Conservation (phyloP, 805 yeast species). For the Metschnikowia cerradonensis region DNA sequence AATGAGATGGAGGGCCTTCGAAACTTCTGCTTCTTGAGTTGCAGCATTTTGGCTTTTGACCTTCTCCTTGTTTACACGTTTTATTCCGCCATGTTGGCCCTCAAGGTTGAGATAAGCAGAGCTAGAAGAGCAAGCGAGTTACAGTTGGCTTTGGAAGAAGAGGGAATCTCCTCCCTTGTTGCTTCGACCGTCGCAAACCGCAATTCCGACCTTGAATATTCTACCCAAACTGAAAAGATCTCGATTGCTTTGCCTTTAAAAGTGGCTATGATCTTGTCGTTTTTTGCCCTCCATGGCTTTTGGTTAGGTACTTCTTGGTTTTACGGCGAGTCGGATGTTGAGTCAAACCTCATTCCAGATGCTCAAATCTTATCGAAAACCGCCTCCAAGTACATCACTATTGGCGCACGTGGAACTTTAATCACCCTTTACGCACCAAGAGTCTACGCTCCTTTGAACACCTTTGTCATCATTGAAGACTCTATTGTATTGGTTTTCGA, state of each 20-base stretch:
- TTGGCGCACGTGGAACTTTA: conserved; percentile 48
- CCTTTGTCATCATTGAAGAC: conserved; percentile 60
- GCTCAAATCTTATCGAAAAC: conserved; percentile 32
- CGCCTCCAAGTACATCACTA: conserved; percentile 40
- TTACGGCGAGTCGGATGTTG: conserved; percentile 24
- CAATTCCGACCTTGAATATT: conserved; percentile 26
- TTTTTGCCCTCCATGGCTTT: conserved; percentile 60
- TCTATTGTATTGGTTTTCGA: conserved; percentile 47
- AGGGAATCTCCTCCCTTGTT: conserved; percentile 72
- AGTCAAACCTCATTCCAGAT: conserved; percentile 14
- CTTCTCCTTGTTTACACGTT: conserved; percentile 72
- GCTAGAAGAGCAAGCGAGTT: conserved; percentile 79
- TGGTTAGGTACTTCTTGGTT: conserved; percentile 72
- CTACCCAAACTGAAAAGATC: conserved; percentile 23
- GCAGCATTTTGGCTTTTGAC: conserved; percentile 69
- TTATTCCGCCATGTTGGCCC: conserved; percentile 75
- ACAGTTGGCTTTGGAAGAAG: conserved; percentile 83
- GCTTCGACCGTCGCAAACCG: conserved; percentile 65
- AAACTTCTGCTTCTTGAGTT: conserved; percentile 74
- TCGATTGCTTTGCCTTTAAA: conserved; percentile 51
- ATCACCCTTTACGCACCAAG: conserved; percentile 57
- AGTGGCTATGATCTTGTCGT: conserved; percentile 53
- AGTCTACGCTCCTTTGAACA: conserved; percentile 54
- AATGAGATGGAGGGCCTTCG: conserved; percentile 67
- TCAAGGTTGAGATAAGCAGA: conserved; percentile 83